Percentiles rank a stretch among this genome's conserved stretches.
Conservation (phyloP, 1,139 yeast genomes). For the Diutina scorzettiae region DNA sequence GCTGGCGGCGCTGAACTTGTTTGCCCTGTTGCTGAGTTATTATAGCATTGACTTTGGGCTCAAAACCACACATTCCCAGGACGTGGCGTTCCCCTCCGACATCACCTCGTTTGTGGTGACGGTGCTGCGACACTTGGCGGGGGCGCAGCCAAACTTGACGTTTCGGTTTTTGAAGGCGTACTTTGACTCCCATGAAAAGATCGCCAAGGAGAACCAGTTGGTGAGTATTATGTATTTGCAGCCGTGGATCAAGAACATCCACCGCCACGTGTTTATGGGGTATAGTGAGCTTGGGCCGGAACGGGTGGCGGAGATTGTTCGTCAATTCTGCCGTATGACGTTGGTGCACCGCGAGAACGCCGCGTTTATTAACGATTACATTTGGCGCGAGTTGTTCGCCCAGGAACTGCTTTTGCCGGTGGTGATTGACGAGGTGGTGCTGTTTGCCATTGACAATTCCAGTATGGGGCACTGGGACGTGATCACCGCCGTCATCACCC, state of each 20-base stretch:
- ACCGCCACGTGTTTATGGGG: slow-evolving; percentile 40
- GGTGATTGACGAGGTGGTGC: slow-evolving; percentile 61
- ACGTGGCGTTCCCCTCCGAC: slow-evolving; percentile 63
- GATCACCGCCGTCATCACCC: slow-evolving; percentile 47
- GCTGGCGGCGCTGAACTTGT: slow-evolving; percentile 49
- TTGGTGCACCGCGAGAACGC: slow-evolving; percentile 32
- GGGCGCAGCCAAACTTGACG: slow-evolving; percentile 47
- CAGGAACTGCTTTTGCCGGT: slow-evolving; percentile 49
- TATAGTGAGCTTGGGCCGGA: slow-evolving; percentile 50
- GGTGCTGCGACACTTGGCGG: slow-evolving; percentile 47
- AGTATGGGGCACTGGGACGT: slow-evolving; percentile 64
- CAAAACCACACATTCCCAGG: slow-evolving; percentile 43
- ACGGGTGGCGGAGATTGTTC: slow-evolving; percentile 46
- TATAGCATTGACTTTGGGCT: slow-evolving; percentile 54
- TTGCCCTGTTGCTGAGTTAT: slow-evolving; percentile 51
- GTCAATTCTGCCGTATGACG: slow-evolving; percentile 54
- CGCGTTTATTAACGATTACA: slow-evolving; percentile 31
- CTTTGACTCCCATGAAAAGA: slow-evolving; percentile 41
- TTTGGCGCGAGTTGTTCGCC: slow-evolving; percentile 61
- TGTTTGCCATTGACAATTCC: slow-evolving; percentile 64
- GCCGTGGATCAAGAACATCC: slow-evolving; percentile 72
- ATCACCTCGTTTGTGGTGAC: slow-evolving; percentile 52
- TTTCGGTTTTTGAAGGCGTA: slow-evolving; percentile 50
- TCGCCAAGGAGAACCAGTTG: slow-evolving; percentile 21
- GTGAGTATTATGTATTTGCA: slow-evolving; percentile 44